Conservation (phyloP, 2,329 filamentous ascomycete genomes). For the Fusarium sp. region DNA sequence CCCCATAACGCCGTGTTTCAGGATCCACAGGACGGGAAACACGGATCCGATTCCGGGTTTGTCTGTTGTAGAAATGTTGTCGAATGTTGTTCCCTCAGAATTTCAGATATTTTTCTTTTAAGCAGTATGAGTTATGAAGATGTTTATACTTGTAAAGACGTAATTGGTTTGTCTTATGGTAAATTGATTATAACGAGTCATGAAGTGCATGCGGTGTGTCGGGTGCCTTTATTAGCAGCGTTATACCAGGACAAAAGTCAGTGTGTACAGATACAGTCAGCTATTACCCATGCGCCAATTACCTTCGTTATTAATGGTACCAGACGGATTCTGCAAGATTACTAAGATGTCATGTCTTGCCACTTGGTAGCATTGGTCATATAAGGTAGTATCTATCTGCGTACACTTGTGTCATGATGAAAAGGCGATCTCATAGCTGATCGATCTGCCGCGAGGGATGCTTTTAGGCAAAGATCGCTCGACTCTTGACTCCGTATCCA, state of each 20-base stretch:
- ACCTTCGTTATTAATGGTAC: background rate
- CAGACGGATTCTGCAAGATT: background rate
- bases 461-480: background rate
- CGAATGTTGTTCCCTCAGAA: background rate
- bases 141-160: background rate
- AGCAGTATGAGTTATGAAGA: conserved; percentile 1
- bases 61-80: background rate
- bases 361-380: conserved; percentile 1
- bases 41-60: conserved; percentile 19
- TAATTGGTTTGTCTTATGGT: background rate
- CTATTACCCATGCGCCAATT: background rate
- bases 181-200: conserved; percentile 13
- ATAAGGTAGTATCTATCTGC: conserved; percentile 6
- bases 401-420: conserved; percentile 27
- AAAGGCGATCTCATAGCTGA: conserved; percentile 11
- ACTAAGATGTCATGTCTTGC: background rate
- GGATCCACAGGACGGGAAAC: conserved; percentile 19
- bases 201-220: conserved; percentile 11
- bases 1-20: conserved; percentile 37
- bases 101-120: background rate
- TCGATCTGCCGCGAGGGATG: background rate
- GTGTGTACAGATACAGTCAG: conserved; percentile 9
- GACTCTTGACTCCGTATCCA: background rate
- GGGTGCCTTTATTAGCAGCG: background rate
- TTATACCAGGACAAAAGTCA: background rate